A percentile compares a stretch with the other conserved stretches of the same genome.
These are phyloP conservation scores for Serpula lacrymans DNA, from an alignment of 768 basidiomycete species.

Conservation along the genomic window DNA sequence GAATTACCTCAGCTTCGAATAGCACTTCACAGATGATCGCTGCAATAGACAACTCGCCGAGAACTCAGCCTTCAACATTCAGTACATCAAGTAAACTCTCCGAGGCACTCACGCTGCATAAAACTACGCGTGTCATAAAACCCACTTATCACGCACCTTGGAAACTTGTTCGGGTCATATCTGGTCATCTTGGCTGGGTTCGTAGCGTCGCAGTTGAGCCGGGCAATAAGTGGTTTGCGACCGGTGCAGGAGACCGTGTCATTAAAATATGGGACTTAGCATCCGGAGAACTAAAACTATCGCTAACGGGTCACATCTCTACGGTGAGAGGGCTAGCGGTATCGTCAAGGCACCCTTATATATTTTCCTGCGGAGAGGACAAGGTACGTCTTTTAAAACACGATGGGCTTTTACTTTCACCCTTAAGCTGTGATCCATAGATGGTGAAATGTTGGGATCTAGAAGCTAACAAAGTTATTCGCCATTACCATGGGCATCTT, in stretches of 20 bases:
- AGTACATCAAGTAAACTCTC: conserved; percentile 64
- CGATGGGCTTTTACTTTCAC: background rate
- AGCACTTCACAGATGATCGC: conserved; percentile 70
- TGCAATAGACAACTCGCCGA: conserved; percentile 70
- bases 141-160: conserved; percentile 95
- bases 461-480: conserved; percentile 97
- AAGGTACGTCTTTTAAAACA: conserved; percentile 56
- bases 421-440: conserved; percentile 36
- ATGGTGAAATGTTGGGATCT: conserved; percentile 99
- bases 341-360: conserved; percentile 88
- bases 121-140: conserved; percentile 90
- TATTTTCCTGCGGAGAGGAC: conserved; percentile 97
- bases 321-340: conserved; percentile 95
- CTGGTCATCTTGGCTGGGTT: conserved; percentile 98
- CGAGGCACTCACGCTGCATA: conserved; percentile 88
- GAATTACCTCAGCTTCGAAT: conserved; percentile 21
- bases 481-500: conserved; percentile 97
- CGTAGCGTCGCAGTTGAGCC: conserved; percentile 95
- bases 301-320: conserved; percentile 94
- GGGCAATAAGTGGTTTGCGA: conserved; percentile 98
- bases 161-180: conserved; percentile 96
- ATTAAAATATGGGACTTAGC: conserved; percentile 99
- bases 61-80: conserved; percentile 67
- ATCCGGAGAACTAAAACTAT: conserved; percentile 94
- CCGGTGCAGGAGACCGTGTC: conserved; percentile 95